These are phyloP conservation scores for Ophiostoma fasciatum DNA, from an alignment of 2,329 filamentous ascomycete genomes.

Conservation along the genomic window DNA sequence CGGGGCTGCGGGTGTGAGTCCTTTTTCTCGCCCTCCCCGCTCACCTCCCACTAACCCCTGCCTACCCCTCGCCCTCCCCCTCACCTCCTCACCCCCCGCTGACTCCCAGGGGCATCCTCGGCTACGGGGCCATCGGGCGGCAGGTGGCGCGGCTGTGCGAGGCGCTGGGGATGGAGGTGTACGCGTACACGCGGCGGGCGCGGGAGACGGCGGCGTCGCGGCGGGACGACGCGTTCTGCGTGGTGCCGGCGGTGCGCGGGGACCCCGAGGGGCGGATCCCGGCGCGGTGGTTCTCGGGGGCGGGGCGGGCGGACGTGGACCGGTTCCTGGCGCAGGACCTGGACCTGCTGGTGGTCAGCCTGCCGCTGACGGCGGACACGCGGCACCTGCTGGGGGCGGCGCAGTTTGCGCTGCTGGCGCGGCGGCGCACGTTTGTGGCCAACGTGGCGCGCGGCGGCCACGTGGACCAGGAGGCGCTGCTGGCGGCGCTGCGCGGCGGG, in stretches of 20 bases:
- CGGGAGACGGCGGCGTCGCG: slow-evolving; percentile 50
- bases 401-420: slow-evolving; percentile 31
- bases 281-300: slow-evolving; percentile 34
- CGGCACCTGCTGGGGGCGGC: slow-evolving; percentile 32
- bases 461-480: slow-evolving; percentile 38
- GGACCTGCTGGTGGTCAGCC: slow-evolving; percentile 36
- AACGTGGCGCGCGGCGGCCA: slow-evolving; percentile 54
- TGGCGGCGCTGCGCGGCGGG: slow-evolving; percentile 39
- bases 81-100: neutral
- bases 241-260: slow-evolving; percentile 51
- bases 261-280: slow-evolving; percentile 36
- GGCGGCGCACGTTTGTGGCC: slow-evolving; percentile 42
- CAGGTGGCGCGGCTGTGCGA: slow-evolving; percentile 40
- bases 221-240: slow-evolving; percentile 48
- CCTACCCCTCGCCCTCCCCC: slow-evolving; percentile 18
- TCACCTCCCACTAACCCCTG: slow-evolving; percentile 34
- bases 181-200: slow-evolving; percentile 60
- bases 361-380: slow-evolving; percentile 35
- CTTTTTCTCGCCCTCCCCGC: slow-evolving; percentile 19
- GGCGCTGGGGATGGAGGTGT: slow-evolving; percentile 55
- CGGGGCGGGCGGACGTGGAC: slow-evolving; percentile 27
- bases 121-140: slow-evolving; percentile 39
- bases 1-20: slow-evolving; percentile 29
- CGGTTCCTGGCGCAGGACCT: slow-evolving; percentile 34
- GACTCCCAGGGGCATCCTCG: slow-evolving; percentile 31